Conservation (phyloP, 139 green algal species). For the Chlamydomonas asymmetrica region DNA sequence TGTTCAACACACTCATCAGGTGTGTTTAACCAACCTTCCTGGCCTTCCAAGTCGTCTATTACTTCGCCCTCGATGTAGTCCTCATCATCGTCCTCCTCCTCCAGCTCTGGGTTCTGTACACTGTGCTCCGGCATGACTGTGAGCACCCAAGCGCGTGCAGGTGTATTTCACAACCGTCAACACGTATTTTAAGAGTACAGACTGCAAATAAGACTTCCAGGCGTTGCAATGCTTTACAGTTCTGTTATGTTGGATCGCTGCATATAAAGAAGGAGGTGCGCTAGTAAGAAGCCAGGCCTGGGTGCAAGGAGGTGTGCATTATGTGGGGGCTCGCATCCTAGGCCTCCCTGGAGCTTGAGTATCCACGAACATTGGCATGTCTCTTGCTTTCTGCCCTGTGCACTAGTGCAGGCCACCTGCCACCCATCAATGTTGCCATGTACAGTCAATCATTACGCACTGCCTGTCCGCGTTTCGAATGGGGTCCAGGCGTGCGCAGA, state of each 20-base stretch:
- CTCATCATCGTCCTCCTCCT: conserved; percentile 36
- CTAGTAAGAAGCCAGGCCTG: too few relatives aligned
- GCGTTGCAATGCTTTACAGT: background rate
- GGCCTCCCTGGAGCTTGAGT: too few relatives aligned
- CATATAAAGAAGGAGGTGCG: too few relatives aligned
- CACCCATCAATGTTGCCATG: background rate
- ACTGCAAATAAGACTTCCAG: background rate
- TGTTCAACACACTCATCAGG: background rate
- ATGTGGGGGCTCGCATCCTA: too few relatives aligned
- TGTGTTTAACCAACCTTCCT: conserved; percentile 17
- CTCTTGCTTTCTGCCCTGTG: too few relatives aligned
- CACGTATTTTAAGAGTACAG: background rate
- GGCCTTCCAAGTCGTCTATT: conserved; percentile 62
- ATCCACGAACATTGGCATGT: too few relatives aligned
- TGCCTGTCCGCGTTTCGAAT: too few relatives aligned
- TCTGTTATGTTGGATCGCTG: background rate
- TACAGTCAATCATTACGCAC: background rate
- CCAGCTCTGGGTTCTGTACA: background rate
- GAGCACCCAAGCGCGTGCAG: background rate
- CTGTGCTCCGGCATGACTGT: background rate
- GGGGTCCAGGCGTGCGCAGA: background rate
- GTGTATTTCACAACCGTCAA: background rate
- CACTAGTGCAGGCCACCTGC: background rate
- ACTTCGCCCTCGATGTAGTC: conserved; percentile 55
- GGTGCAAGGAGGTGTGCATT: too few relatives aligned